Evolutionary conservation across 1,139 yeast genomes (phyloP).

Genomic region (Kodamaea ohmeri): DNA sequence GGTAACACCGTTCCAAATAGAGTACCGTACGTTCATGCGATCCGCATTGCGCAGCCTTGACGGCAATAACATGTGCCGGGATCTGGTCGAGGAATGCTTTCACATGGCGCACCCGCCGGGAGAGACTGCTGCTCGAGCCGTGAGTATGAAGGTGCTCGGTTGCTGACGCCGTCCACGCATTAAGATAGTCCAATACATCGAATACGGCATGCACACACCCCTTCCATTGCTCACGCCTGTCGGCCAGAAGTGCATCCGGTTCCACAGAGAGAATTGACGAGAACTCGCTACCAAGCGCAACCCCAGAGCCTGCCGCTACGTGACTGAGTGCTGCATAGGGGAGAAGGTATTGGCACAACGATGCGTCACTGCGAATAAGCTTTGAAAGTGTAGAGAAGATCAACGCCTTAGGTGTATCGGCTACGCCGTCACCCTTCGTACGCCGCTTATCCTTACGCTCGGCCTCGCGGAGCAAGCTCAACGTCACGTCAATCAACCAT

Average conservation of each 20-base stretch:
- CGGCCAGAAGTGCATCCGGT: conserved; percentile 44
- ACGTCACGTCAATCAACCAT: conserved; percentile 73
- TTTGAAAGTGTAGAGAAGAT: conserved; percentile 67
- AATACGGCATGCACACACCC: conserved; percentile 72
- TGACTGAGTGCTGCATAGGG: conserved; percentile 78
- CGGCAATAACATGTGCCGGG: conserved; percentile 70
- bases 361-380: conserved; percentile 65
- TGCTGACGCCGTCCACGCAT: conserved; percentile 62
- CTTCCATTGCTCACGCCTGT: conserved; percentile 54
- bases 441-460: conserved; percentile 19
- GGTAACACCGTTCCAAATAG: conserved; percentile 74
- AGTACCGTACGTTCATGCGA: conserved; percentile 88
- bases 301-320: conserved; percentile 50
- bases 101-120: conserved; percentile 24
- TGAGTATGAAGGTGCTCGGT: conserved; percentile 21
- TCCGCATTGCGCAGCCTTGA: conserved; percentile 76
- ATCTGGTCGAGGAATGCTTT: conserved; percentile 51
- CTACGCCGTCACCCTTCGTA: conserved; percentile 12
- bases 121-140: background rate
- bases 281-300: conserved; percentile 56
- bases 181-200: conserved; percentile 76
- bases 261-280: conserved; percentile 52
- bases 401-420: conserved; percentile 22
- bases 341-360: conserved; percentile 67
- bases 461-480: conserved; percentile 55